Conservation (phyloP, 2,329 filamentous ascomycete genomes). For the Venturia carpophila region DNA sequence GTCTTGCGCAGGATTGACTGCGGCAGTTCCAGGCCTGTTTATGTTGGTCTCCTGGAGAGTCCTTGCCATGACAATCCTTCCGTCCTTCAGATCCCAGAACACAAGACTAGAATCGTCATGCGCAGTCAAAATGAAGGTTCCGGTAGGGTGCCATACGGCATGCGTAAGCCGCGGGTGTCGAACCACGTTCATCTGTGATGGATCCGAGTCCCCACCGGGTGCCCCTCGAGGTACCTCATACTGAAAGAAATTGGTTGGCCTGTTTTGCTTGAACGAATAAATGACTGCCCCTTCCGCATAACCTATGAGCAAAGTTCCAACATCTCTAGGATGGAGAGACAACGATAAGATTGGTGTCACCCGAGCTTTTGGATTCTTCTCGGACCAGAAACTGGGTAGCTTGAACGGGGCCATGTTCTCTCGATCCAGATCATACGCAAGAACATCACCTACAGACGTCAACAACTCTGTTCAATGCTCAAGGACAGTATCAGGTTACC, state of each 20-base stretch:
- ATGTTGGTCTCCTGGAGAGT: constrained; percentile 69
- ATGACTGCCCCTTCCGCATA: constrained; percentile 81
- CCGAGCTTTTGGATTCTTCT: constrained; percentile 59
- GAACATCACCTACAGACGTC: constrained; percentile 55
- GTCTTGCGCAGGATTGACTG: constrained; percentile 38
- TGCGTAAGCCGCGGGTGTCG: constrained; percentile 71
- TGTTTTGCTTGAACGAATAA: constrained; percentile 91
- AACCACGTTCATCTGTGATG: constrained; percentile 50
- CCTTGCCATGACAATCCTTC: constrained; percentile 72
- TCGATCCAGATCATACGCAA: constrained; percentile 89
- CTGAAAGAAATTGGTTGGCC: constrained; percentile 68
- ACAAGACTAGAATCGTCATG: constrained; percentile 89
- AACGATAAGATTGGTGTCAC: constrained; percentile 64
- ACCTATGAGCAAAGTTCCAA: constrained; percentile 84
- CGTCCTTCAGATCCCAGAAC: constrained; percentile 90
- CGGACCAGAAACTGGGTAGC: constrained; percentile 80
- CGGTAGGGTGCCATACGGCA: constrained; percentile 89
- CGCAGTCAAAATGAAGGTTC: constrained; percentile 77
- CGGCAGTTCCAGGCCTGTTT: constrained; percentile 52
- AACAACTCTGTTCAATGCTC: not conserved
- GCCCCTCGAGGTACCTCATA: constrained; percentile 77
- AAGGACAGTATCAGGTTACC: constrained; percentile 35
- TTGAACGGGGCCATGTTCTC: constrained; percentile 67
- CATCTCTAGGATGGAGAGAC: constrained; percentile 81
- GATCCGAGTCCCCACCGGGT: constrained; percentile 66